Percentiles rank a stretch among this genome's conserved stretches.
Evolutionary conservation across 768 basidiomycete species (phyloP).

Genomic region (Lactifluus pinguis): DNA sequence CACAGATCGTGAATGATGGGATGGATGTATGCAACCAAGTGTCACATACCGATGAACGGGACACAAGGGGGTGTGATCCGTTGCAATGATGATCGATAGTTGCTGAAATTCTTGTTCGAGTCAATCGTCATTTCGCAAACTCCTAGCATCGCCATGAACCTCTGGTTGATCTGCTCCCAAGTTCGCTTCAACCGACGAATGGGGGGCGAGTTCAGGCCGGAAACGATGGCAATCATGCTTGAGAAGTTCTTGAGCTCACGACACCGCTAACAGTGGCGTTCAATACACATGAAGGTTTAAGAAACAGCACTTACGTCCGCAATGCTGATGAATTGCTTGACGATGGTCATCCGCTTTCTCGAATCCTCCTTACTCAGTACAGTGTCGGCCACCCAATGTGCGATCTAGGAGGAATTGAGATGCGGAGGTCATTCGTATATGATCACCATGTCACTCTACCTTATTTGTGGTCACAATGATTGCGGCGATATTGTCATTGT

Average conservation of each 20-base stretch:
- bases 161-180: slow-evolving; percentile 79
- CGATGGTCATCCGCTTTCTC: slow-evolving; percentile 64
- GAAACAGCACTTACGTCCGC: slow-evolving; percentile 66
- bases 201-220: slow-evolving; percentile 88
- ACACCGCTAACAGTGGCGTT: slow-evolving; percentile 53
- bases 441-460: slow-evolving; percentile 29
- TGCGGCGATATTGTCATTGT: slow-evolving; percentile 73
- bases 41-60: slow-evolving; percentile 79
- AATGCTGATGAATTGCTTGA: slow-evolving; percentile 86
- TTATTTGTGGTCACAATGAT: slow-evolving; percentile 86
- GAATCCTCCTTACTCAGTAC: slow-evolving; percentile 78
- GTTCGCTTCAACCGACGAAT: slow-evolving; percentile 89
- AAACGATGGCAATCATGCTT: slow-evolving; percentile 93
- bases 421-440: not conserved
- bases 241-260: slow-evolving; percentile 88
- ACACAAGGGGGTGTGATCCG: slow-evolving; percentile 87
- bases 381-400: slow-evolving; percentile 84
- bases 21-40: not conserved
- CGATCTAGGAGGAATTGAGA: slow-evolving; percentile 47
- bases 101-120: slow-evolving; percentile 88
- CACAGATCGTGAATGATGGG: not conserved
- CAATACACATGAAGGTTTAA: slow-evolving; percentile 5
- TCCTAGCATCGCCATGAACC: slow-evolving; percentile 62
- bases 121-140: slow-evolving; percentile 86
- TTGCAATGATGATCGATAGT: slow-evolving; percentile 79